phyloP scores from a whole-genome alignment of 805 yeast genomes.

The Candida xyloterini region DNA sequence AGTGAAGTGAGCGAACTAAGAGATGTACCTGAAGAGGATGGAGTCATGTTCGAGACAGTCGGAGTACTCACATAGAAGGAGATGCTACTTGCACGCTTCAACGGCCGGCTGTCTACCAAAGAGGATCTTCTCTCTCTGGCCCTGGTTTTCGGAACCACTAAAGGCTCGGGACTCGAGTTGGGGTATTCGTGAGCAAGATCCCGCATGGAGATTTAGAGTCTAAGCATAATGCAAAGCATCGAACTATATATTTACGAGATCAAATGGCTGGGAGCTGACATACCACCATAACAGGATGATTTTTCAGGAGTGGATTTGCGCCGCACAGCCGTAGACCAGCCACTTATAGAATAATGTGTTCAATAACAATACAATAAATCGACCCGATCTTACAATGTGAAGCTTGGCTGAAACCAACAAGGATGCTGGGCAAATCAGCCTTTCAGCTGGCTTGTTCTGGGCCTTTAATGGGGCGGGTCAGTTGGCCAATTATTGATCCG shows the following conservation, averaged over 20 bases:
- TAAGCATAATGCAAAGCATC: background rate
- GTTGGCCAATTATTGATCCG: background rate
- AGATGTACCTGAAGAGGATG: conserved; percentile 3
- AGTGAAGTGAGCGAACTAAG: conserved; percentile 10
- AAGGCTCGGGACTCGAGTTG: conserved; percentile 6
- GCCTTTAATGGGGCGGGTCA: background rate
- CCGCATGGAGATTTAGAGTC: conserved; percentile 6
- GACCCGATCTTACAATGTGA: background rate
- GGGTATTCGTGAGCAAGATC: conserved; percentile 5
- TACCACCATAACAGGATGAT: conserved; percentile 3
- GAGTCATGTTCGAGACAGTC: background rate
- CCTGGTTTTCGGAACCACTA: conserved; percentile 9
- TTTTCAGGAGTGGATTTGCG: conserved; percentile 4
- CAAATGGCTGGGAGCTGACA: conserved; percentile 11
- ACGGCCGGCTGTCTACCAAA: conserved; percentile 23
- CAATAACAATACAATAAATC: background rate
- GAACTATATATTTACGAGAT: conserved; percentile 2
- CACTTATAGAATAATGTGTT: conserved; percentile 3
- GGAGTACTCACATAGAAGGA: conserved; percentile 24
- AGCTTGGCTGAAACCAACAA: background rate
- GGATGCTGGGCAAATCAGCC: background rate
- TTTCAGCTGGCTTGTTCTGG: background rate
- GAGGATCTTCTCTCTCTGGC: conserved; percentile 8
- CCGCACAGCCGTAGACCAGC: conserved; percentile 13
- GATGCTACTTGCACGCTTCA: conserved; percentile 30